Base-by-base conservation (phyloP, 768 basidiomycete species). In the Tephrocybe rancida region DNA sequence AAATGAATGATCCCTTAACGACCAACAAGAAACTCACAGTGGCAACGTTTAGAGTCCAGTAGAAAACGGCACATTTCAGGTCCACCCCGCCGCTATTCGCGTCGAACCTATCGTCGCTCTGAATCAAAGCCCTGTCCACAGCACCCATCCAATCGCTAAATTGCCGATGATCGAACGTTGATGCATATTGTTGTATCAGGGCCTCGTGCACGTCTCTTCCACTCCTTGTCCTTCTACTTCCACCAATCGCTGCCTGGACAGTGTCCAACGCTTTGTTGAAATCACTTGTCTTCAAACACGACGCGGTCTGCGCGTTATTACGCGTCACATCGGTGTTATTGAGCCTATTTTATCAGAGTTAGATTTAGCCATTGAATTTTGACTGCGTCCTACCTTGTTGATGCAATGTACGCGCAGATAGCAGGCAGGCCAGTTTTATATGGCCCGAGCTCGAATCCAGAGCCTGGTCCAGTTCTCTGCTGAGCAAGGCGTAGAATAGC, bases 351-450 rank as follows among this genome's bases (percentile, higher is more conserved):
- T 9, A 3, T n/a, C n/a, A n/a, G n/a, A 35, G 29, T 29, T 29
- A 11, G 30, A 2, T 11, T 24, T 39, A 42, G 14, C 35, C n/a
- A 16, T 7, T 9, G 14, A 29, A 25, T 19, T 35, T 13, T 13
- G 6, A 25, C 13, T 34, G 5, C 11, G 2, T 25, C 68, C 38
- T 53, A 82, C 82, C 68, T 65, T 65, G 75, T 67, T 6, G 79
- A 82, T 21, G 82, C 80, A 43, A 84, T 62, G 48, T 73, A 71
- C 24, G 80, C 76, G 56, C 80, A 83, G 26, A 81, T 75, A 5
- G 82, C 80, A 16, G 78, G 71, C 26, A 82, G 51, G 19, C 77
- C 82, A 3, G 67, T 66, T 2, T 62, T 64, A 13, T 67, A 68
- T 19, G 73, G 55, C 3, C 74, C 71, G 3, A 82, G 54, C 18